Evolutionary conservation across 129 eudicot genomes (phyloP).

Genomic region (Flaveria bidentis): DNA sequence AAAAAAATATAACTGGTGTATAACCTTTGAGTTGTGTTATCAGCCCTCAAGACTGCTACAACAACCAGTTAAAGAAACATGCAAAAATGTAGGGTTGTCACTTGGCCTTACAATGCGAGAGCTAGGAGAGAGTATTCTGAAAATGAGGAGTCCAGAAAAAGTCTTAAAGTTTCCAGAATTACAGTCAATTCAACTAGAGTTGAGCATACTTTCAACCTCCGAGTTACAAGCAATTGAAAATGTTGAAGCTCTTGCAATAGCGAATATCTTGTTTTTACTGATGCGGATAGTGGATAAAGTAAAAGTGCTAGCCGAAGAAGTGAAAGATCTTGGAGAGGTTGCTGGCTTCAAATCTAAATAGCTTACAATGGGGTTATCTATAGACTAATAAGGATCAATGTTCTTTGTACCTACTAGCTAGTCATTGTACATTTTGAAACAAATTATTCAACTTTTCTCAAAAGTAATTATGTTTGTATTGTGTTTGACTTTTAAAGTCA

Average conservation of each 20-base stretch:
- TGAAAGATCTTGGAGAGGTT: constrained; percentile 61
- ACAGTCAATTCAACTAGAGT: constrained; percentile 46
- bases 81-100: constrained; percentile 40
- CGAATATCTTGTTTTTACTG: constrained; percentile 55
- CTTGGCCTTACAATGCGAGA: constrained; percentile 52
- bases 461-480: too few species aligned
- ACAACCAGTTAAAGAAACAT: constrained; percentile 48
- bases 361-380: constrained; percentile 14
- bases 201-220: constrained; percentile 32
- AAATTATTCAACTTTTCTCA: too few species aligned
- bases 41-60: constrained; percentile 51
- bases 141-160: constrained; percentile 53
- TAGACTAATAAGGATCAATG: constrained; percentile 6
- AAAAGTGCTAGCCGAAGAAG: constrained; percentile 54
- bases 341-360: constrained; percentile 47
- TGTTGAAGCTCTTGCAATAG: constrained; percentile 54
- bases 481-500: too few species aligned
- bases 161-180: constrained; percentile 43
- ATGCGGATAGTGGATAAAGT: constrained; percentile 60
- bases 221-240: constrained; percentile 33
- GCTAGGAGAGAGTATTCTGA: constrained; percentile 64
- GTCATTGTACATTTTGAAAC: too few species aligned
- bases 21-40: constrained; percentile 16
- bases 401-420: too few species aligned
- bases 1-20: neutral